A percentile compares a stretch with the other conserved stretches of the same genome.
These are phyloP conservation scores for Wickerhamomyces queroliae DNA, from an alignment of 805 yeast species.

Conservation along the genomic window DNA sequence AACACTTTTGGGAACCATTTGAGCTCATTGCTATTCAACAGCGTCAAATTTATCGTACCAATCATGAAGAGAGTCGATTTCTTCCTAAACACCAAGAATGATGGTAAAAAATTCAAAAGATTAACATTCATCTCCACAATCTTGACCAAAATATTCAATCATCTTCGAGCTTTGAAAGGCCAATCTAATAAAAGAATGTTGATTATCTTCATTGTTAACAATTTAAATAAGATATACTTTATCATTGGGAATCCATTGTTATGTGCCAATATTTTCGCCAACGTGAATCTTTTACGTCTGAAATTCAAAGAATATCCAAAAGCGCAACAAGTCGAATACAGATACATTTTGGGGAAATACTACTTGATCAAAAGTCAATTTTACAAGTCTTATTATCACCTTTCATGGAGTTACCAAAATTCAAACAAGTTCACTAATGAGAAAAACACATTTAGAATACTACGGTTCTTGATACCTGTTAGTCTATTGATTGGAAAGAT, in stretches of 20 bases:
- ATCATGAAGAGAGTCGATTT: slow-evolving; percentile 36
- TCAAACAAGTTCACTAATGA: slow-evolving; percentile 3
- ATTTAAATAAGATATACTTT: slow-evolving; percentile 47
- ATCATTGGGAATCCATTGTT: slow-evolving; percentile 47
- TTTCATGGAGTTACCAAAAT: slow-evolving; percentile 35
- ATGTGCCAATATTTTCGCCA: slow-evolving; percentile 57
- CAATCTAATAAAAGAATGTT: slow-evolving; percentile 37
- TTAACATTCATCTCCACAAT: slow-evolving; percentile 20
- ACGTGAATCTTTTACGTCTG: slow-evolving; percentile 45
- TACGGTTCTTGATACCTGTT: slow-evolving; percentile 45
- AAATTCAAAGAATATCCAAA: slow-evolving; percentile 33
- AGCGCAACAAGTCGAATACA: slow-evolving; percentile 43
- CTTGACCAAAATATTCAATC: slow-evolving; percentile 22
- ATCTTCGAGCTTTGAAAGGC: slow-evolving; percentile 24
- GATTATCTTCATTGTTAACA: slow-evolving; percentile 41
- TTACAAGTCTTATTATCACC: slow-evolving; percentile 39
- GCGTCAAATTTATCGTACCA: slow-evolving; percentile 38
- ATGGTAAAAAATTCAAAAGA: slow-evolving; percentile 37
- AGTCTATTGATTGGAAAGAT: slow-evolving; percentile 46
- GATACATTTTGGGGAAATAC: slow-evolving; percentile 48
- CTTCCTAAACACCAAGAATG: slow-evolving; percentile 33
- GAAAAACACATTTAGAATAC: slow-evolving; percentile 24
- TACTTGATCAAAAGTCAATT: slow-evolving; percentile 48
- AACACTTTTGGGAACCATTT: slow-evolving; percentile 31
- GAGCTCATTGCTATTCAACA: slow-evolving; percentile 29